Evolutionary conservation across 164 flowering plant genomes (phyloP), one percentile per base, ranked within the genome.

Genomic region (Nymphaea thermarum): DNA sequence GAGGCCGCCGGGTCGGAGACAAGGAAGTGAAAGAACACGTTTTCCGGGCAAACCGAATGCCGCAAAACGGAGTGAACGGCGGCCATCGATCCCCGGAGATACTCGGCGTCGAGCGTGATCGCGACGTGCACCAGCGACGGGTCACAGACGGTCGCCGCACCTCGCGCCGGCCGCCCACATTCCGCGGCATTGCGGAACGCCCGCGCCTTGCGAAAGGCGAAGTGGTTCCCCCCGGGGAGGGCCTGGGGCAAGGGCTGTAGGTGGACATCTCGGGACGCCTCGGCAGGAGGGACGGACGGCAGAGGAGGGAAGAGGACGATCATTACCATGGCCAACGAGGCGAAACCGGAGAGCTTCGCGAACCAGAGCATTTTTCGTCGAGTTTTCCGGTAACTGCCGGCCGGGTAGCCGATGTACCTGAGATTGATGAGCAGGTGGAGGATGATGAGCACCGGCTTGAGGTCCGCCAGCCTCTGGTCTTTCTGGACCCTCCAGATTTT

Each of bases 251-350:
- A 60, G 36, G 59, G 16, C 53, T 57, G 43, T 57, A 36, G 81
- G 79, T 0, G 75, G 68, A 1, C 81, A 70, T 64, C 71, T 77
- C 87, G 74, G 57, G 81, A 80, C 44, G 84, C 86, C 68, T 81
- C 85, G 4, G 83, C 87, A 0, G 87, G 85, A 55, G 60, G 60
- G 45, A 80, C 78, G 0, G 87, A 84, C 65, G 77, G 83, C 1
- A 80, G 70, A 45, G 87, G 82, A 0, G 87, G 82, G 18, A 82
- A 79, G 7, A 84, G 55, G 4, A 84, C 70, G 43, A 84, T 71
- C 79, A 83, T 68, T 15, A 74, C 68, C 81, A 80, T 70, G 44
- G 83, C 82, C 0, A 78, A 79, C 42, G 83, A 80, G 72, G 80
- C 65, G 43, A 80, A 81, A 36, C 87, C 78, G 3, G 84, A 81